Conservation (phyloP, 2,329 filamentous ascomycete genomes). For the Nemania sp. region DNA sequence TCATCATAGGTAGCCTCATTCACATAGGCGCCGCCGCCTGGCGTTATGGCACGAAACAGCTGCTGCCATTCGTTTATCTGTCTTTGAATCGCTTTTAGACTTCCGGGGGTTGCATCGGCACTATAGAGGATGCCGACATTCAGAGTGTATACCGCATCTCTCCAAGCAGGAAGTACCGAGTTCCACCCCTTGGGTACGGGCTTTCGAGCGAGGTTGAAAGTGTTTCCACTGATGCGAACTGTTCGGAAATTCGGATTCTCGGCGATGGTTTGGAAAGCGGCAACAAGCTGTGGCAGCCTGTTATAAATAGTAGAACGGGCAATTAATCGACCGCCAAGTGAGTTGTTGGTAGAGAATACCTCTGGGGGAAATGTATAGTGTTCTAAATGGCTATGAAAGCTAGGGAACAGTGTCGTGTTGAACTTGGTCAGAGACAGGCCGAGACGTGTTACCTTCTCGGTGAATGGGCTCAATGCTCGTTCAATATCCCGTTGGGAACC, state of each 20-base stretch:
- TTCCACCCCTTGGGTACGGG: conserved; percentile 27
- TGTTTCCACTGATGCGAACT: background rate
- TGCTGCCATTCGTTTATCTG: conserved; percentile 10
- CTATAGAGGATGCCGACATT: background rate
- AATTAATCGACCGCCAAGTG: conserved; percentile 4
- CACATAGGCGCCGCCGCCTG: conserved; percentile 37
- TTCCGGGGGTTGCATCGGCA: background rate
- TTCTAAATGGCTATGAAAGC: conserved; percentile 1
- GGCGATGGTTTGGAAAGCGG: background rate
- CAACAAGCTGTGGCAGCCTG: background rate
- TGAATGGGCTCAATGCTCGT: background rate
- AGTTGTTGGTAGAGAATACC: background rate
- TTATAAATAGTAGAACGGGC: background rate
- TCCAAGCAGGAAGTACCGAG: conserved; percentile 43
- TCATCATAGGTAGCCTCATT: conserved; percentile 48
- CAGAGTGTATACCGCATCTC: conserved; percentile 4
- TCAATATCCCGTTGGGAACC: background rate
- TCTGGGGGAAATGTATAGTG: background rate
- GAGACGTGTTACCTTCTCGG: background rate
- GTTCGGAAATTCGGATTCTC: background rate
- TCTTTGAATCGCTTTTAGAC: background rate
- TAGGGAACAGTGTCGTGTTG: background rate
- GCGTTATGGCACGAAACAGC: conserved; percentile 25
- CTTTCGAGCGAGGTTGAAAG: background rate
- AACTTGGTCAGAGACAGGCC: background rate